Evolutionary conservation across 140 eudicot genomes (phyloP), one percentile per base, ranked within the genome.

Genomic region (Bidens hawaiensis): DNA sequence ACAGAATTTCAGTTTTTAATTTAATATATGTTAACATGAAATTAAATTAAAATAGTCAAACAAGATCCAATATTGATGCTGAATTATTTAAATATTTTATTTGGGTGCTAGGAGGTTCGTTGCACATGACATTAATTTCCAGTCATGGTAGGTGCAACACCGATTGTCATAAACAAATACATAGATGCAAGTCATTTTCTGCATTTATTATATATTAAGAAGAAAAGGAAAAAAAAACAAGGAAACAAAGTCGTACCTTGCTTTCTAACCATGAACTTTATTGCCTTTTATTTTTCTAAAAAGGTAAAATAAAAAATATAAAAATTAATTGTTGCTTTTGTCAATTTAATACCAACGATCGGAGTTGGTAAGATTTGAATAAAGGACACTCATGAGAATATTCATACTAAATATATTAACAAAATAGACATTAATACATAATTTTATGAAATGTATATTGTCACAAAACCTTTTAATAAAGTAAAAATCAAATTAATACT

Each of bases 131-230:
- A 27, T 45, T 28, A 28, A 42, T 2, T 63, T 30, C 40, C 21
- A 52, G 51, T 43, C 19, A 60, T 41, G 52, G 21, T 53, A 24
- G 65, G 65, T 72, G 5, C 71, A 52, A 52, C 5, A 43, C 41
- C 62, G 45, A 57, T 71, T 43, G 66, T 43, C 8, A 19, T 69
- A 68, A 26, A 17, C 11, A 54, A 34, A 46, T 25, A 6, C 2
- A 21, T 21, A 22, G 27, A 30, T 36, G 17, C 24, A 56, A 49
- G 8, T 60, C 17, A 30, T 47, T 1, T 47, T 19, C 1, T 16
- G 19, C 19, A n/a, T n/a, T n/a, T 5, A 16, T 5, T 12, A 38
- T 38, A n/a, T n/a, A n/a, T n/a, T n/a, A n/a, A n/a, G n/a, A n/a
- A n/a, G n/a, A n/a, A n/a, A n/a, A n/a, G n/a, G n/a, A n/a, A n/a